These are phyloP conservation scores for Aspergillus sergii DNA, from an alignment of 2,329 filamentous ascomycete species.

Conservation along the genomic window DNA sequence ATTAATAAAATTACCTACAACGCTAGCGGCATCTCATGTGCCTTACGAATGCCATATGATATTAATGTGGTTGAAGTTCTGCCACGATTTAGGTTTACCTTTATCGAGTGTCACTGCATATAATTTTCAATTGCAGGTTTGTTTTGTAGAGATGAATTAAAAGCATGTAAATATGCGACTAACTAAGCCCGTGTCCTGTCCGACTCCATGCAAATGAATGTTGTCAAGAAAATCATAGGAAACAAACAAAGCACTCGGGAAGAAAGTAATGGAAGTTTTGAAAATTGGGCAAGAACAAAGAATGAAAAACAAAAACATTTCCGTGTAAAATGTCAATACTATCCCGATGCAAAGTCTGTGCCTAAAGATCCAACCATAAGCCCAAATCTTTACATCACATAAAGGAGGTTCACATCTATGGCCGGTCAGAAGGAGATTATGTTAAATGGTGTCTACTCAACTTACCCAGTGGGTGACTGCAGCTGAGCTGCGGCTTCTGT, in stretches of 20 bases:
- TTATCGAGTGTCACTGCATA: not conserved
- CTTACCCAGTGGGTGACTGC: constrained; percentile 92
- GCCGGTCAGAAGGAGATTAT: constrained; percentile 19
- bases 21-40: not conserved
- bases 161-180: constrained; percentile 4
- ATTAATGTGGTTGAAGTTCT: not conserved
- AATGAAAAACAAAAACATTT: not conserved
- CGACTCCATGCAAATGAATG: constrained; percentile 5
- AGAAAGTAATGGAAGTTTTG: not conserved
- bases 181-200: not conserved
- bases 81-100: not conserved
- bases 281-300: not conserved
- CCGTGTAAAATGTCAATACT: not conserved
- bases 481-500: constrained; percentile 95
- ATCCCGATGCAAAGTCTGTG: not conserved
- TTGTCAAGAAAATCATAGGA: not conserved
- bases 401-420: constrained; percentile 66
- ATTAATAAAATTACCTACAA: not conserved
- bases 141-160: not conserved
- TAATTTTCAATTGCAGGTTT: no score
- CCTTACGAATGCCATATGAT: no score
- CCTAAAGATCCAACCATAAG: constrained; percentile 6
- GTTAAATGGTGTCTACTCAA: constrained; percentile 19
- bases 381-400: constrained; percentile 61
- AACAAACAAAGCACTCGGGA: not conserved